phyloP scores from a whole-genome alignment of 2,329 filamentous ascomycete genomes.

The Colletotrichum ledebouriae region DNA sequence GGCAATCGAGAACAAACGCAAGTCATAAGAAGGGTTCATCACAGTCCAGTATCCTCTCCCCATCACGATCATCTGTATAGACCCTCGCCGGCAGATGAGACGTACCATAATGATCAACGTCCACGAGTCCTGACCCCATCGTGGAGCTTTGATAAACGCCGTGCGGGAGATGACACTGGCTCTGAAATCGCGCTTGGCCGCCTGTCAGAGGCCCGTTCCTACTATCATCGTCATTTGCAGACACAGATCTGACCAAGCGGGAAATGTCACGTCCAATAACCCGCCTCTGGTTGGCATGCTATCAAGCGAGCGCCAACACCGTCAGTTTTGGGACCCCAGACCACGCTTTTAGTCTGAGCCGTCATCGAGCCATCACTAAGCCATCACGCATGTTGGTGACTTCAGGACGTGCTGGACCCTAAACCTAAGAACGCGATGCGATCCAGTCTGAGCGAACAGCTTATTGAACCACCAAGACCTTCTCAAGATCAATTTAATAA shows the following conservation, averaged over 20 bases:
- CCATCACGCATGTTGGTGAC: conserved; percentile 7
- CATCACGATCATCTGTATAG: conserved; percentile 31
- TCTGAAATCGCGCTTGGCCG: conserved; percentile 36
- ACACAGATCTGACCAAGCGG: conserved; percentile 35
- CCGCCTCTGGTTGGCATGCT: conserved; percentile 9
- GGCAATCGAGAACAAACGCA: conserved; percentile 16
- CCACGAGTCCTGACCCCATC: conserved; percentile 20
- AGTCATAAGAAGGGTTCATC: conserved; percentile 26
- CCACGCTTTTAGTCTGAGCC: conserved; percentile 16
- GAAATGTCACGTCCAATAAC: conserved; percentile 25
- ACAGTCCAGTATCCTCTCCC: conserved; percentile 2
- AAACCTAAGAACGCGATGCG: conserved; percentile 11
- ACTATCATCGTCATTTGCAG: conserved; percentile 26
- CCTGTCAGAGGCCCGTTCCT: conserved; percentile 34
- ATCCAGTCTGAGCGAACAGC: conserved; percentile 12
- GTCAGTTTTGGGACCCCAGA: conserved; percentile 16
- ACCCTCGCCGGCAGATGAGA: conserved; percentile 37
- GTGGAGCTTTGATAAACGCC: conserved; percentile 28
- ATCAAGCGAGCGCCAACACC: conserved; percentile 7
- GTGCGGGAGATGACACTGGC: conserved; percentile 30
- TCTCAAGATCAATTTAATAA: conserved; percentile 6
- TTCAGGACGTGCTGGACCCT: conserved; percentile 12
- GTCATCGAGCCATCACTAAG: conserved; percentile 9
- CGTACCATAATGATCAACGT: conserved; percentile 15
- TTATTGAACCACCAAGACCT: conserved; percentile 8